These are phyloP conservation scores for Colletotrichum endophyticum DNA, from an alignment of 2,329 filamentous ascomycete genomes.

Conservation along the genomic window DNA sequence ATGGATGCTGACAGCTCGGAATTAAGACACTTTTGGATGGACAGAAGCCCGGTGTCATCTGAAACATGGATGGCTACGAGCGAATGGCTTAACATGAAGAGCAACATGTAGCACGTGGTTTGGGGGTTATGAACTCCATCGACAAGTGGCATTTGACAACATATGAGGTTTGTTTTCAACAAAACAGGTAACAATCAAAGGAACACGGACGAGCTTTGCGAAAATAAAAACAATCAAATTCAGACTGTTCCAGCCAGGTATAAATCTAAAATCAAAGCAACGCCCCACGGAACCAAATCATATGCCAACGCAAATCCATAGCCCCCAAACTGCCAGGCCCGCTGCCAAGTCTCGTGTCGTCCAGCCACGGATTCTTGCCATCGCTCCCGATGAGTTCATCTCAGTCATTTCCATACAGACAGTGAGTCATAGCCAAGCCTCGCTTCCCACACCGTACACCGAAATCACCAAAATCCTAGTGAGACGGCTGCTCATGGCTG, in stretches of 20 bases:
- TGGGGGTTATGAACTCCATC: background rate
- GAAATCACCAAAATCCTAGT: background rate
- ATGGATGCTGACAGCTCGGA: background rate
- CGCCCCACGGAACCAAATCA: background rate
- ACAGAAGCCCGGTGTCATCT: background rate
- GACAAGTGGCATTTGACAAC: background rate
- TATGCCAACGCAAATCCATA: background rate
- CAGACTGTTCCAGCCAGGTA: constrained; percentile 15
- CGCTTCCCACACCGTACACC: background rate
- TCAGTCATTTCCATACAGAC: background rate
- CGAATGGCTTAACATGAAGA: background rate
- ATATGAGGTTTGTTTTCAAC: background rate
- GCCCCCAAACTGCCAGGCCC: background rate
- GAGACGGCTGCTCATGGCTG: background rate
- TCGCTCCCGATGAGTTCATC: background rate
- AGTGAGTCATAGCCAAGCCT: background rate
- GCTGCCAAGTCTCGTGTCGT: constrained; percentile 6
- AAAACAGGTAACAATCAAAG: accelerated
- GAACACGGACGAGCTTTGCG: background rate
- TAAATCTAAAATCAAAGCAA: background rate
- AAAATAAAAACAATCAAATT: background rate
- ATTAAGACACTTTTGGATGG: background rate
- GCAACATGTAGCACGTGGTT: background rate
- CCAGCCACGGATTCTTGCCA: background rate
- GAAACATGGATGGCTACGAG: background rate